Conservation (phyloP, 2,329 filamentous ascomycete species). For the Neurospora crassa region DNA sequence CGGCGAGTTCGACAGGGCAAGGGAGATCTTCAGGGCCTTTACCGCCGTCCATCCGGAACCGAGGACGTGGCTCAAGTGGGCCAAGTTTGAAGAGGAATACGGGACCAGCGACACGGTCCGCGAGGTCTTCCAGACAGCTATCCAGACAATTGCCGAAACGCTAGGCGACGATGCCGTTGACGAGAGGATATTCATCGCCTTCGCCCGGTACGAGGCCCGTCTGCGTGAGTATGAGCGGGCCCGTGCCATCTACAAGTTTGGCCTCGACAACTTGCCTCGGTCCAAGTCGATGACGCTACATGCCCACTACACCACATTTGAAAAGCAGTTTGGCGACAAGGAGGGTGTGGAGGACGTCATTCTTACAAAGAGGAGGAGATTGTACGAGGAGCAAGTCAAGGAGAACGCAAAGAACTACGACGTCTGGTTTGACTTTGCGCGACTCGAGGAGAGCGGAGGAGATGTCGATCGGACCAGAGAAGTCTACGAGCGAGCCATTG, state of each 20-base stretch:
- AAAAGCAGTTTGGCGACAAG: slow-evolving; percentile 92
- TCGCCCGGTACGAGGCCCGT: slow-evolving; percentile 89
- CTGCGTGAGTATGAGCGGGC: slow-evolving; percentile 92
- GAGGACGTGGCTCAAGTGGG: slow-evolving; percentile 98
- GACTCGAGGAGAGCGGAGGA: slow-evolving; percentile 77
- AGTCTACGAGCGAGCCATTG: slow-evolving; percentile 90
- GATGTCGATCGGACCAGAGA: slow-evolving; percentile 80
- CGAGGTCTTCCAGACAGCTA: slow-evolving; percentile 80
- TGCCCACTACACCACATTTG: slow-evolving; percentile 92
- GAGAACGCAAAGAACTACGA: slow-evolving; percentile 97
- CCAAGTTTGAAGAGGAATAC: slow-evolving; percentile 91
- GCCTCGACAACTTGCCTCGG: slow-evolving; percentile 80
- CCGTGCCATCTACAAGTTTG: slow-evolving; percentile 93
- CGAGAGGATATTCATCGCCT: slow-evolving; percentile 89
- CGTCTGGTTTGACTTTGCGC: slow-evolving; percentile 90
- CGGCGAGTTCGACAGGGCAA: slow-evolving; percentile 80
- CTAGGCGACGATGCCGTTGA: slow-evolving; percentile 93
- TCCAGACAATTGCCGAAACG: slow-evolving; percentile 81
- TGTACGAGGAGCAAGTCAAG: slow-evolving; percentile 90
- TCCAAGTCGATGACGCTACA: slow-evolving; percentile 79
- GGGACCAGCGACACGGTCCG: slow-evolving; percentile 86
- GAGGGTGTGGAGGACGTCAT: slow-evolving; percentile 95
- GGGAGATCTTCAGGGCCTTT: slow-evolving; percentile 82
- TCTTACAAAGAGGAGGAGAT: slow-evolving; percentile 80
- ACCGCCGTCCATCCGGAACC: slow-evolving; percentile 90